Base-by-base conservation (phyloP, 2,329 filamentous ascomycete genomes). In the Xylaria sp. region DNA sequence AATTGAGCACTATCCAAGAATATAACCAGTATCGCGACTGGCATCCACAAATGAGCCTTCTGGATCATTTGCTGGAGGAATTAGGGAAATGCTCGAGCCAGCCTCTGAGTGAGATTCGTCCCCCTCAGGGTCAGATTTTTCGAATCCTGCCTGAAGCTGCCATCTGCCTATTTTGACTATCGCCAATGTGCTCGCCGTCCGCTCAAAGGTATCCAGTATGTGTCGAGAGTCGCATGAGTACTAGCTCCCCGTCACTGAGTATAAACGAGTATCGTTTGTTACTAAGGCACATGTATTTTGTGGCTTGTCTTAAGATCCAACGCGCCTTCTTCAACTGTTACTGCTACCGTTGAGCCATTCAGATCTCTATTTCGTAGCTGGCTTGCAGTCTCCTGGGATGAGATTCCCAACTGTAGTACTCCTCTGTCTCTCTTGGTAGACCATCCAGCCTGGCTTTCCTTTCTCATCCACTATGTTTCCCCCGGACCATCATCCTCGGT, bases 361-460 rank as follows among this genome's bases (percentile, higher is more conserved):
- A 1, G 66, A 69, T 23, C 62, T 56, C 66, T 62, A 69, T 36
- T 57, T 69, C 13, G 9, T 62, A 2, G 66, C 18, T 13, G 49
- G 55, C 48, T 69, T 69, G 25, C 48, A 33, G 20, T 69, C 66
- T 20, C 62, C 66, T 18, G 66, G 62, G 8, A 69, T 15, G 7
- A 69, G 54, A 18, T 65, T 60, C 1, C 5, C 15, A 20, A 49
- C 25, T n/a, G 25, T 52, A 6, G 43, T 51, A 7, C 25, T 28
- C 12, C 23, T 28, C 2, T 5, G 3, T 28, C 12, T 10, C 3
- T 18, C 39, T 8, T n/a, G 43, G 8, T 46, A n/a, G 18, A n/a
- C 18, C 43, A n/a, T 46, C 43, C 43, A 46, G 18, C 15, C 43
- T 2, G 18, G 15, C 8, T 20, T 46, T 31, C 49, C 25, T 15